phyloP scores from a whole-genome alignment of 106 monocot genomes.

The Dactylorhiza incarnata region DNA sequence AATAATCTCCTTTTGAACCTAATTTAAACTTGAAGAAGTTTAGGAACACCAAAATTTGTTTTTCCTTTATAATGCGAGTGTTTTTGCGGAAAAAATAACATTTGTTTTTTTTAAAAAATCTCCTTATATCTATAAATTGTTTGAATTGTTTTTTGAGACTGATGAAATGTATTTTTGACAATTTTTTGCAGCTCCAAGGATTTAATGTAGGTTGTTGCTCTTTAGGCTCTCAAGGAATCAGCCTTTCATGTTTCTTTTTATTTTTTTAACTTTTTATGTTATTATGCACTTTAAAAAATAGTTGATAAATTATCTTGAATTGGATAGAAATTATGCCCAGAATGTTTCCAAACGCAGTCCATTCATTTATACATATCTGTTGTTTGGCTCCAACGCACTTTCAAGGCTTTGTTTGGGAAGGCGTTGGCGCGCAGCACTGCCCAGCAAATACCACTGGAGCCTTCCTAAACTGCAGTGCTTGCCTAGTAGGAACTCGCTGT shows the following conservation, averaged over 20 bases:
- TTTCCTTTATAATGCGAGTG: neutral
- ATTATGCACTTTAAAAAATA: neutral
- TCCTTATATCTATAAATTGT: too few species aligned
- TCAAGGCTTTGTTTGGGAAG: too few species aligned
- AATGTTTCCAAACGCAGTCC: constrained; percentile 23
- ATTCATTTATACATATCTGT: too few species aligned
- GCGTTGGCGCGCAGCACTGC: too few species aligned
- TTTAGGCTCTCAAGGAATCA: neutral
- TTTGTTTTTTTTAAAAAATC: neutral
- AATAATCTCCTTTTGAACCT: too few species aligned
- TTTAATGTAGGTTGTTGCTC: neutral
- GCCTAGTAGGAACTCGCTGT: too few species aligned
- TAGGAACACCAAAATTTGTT: neutral
- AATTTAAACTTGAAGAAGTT: neutral
- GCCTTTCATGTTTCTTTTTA: neutral
- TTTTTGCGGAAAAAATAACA: neutral
- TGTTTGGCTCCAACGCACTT: too few species aligned
- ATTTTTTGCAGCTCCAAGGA: constrained; percentile 13
- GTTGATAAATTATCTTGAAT: neutral
- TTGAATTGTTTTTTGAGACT: neutral
- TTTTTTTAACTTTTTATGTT: neutral
- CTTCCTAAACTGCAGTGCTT: too few species aligned
- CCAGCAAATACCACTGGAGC: too few species aligned
- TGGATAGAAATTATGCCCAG: neutral
- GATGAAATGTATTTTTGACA: neutral